Base-by-base conservation (phyloP, 2,329 filamentous ascomycete species). In the Pyrenochaeta sp. region DNA sequence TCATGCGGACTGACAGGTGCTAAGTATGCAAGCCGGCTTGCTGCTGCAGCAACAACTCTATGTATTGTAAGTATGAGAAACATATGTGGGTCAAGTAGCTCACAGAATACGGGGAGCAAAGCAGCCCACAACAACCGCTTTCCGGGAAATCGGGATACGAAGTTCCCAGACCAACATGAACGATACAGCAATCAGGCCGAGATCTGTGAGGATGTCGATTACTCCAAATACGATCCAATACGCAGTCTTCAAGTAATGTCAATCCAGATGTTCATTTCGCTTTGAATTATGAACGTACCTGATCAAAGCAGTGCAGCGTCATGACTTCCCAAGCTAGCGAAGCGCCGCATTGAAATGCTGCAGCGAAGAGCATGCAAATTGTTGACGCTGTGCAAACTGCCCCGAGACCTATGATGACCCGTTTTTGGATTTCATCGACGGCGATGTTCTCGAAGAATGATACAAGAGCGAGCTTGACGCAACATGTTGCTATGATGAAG, bases 141-240 rank as follows among this genome's bases (percentile, higher is more conserved):
- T 61, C 19, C 39, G 31, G 6, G 53, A 54, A 31, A 53, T 15
- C 14, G 30, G 37, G 35, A 58, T 46, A 13, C 50, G 41, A 15
- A 58, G 43, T 30, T 61, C 57, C 10, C 43, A 41, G 14, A 60
- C 55, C 9, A 61, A 47, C 44, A 58, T 59, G 14, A 61, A 43
- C 18, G 53, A 53, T 43, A 60, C 49, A 53, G 60, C 55, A 36
- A 61, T 49, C 17, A 61, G 50, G n/a, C 45, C 44, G 27, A 61
- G 44, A 26, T 61, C 58, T 11, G 44, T 56, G 4, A 54, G 51
- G 50, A 61, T 61, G 29, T 61, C 58, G 34, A 60, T 58, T 45
- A 60, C 58, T 49, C 55, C 55, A 40, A 48, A 61, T 6, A 56
- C 51, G 28, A 60, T 58, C 58, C 58, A 61, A 45, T 59, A 61